These are phyloP conservation scores for Verticillium nubilum DNA, from an alignment of 2,329 filamentous ascomycete genomes.

Conservation along the genomic window DNA sequence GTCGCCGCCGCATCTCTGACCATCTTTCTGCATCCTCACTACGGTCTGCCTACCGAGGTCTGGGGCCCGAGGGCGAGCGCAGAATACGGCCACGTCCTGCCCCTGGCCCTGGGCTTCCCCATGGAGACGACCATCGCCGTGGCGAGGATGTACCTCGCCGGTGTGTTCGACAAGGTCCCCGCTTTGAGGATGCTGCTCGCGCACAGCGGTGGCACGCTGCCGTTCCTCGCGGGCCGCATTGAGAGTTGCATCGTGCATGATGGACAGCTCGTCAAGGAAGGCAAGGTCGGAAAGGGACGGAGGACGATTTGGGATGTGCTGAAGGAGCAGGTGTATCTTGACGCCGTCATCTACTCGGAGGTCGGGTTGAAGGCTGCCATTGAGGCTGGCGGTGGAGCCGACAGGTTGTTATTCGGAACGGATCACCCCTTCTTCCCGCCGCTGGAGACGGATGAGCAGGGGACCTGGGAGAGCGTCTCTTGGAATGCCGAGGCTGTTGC, in stretches of 20 bases:
- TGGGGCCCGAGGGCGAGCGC: constrained; percentile 64
- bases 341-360: constrained; percentile 79
- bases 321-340: constrained; percentile 74
- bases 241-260: constrained; percentile 86
- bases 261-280: constrained; percentile 62
- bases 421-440: constrained; percentile 86
- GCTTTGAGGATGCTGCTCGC: constrained; percentile 71
- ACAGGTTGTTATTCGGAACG: constrained; percentile 74
- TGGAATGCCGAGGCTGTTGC: constrained; percentile 47
- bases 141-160: constrained; percentile 78
- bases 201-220: constrained; percentile 82
- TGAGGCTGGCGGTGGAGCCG: constrained; percentile 57
- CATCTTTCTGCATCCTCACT: constrained; percentile 87
- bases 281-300: constrained; percentile 43
- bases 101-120: constrained; percentile 80
- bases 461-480: constrained; percentile 65
- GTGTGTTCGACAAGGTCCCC: constrained; percentile 74
- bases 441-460: constrained; percentile 53
- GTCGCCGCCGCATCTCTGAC: constrained; percentile 60
- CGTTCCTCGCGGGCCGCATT: constrained; percentile 77
- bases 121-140: constrained; percentile 91
- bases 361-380: constrained; percentile 68
- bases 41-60: constrained; percentile 75
- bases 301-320: constrained; percentile 52
- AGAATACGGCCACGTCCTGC: constrained; percentile 82